Evolutionary conservation across 2,329 filamentous ascomycete species (phyloP).

Genomic region (Alternaria sp.): DNA sequence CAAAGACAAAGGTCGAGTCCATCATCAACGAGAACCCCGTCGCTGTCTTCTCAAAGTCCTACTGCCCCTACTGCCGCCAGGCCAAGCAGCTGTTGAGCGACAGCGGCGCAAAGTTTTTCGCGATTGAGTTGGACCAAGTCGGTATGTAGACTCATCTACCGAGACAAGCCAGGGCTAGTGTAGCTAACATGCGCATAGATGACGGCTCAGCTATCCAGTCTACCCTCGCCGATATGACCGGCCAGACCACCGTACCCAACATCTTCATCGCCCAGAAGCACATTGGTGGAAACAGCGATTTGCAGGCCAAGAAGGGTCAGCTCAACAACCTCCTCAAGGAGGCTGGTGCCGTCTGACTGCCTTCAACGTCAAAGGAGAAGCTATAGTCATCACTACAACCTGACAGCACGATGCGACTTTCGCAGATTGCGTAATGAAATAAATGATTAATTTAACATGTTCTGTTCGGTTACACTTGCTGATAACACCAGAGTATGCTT

Average conservation of each 20-base stretch:
- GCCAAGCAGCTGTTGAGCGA: slow-evolving; percentile 78
- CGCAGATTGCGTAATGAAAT: neutral
- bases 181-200: slow-evolving; percentile 58
- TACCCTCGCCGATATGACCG: slow-evolving; percentile 79
- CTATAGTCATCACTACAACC: neutral
- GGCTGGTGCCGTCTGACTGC: slow-evolving; percentile 67
- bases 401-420: neutral
- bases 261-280: slow-evolving; percentile 91
- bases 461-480: neutral
- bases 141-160: slow-evolving; percentile 63
- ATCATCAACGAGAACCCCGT: slow-evolving; percentile 92
- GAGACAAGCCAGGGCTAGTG: neutral
- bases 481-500: slow-evolving; percentile 20
- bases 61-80: slow-evolving; percentile 89
- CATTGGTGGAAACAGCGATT: slow-evolving; percentile 94
- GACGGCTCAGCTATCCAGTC: slow-evolving; percentile 85
- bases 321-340: slow-evolving; percentile 70
- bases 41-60: slow-evolving; percentile 95
- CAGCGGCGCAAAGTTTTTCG: slow-evolving; percentile 74
- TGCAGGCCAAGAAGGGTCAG: slow-evolving; percentile 72
- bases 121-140: slow-evolving; percentile 85
- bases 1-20: slow-evolving; percentile 80
- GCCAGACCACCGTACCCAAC: slow-evolving; percentile 92
- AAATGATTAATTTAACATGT: neutral
- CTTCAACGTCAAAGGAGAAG: neutral